Evolutionary conservation across 2,329 filamentous ascomycete species (phyloP).

Genomic region (Cladosporium sp.): DNA sequence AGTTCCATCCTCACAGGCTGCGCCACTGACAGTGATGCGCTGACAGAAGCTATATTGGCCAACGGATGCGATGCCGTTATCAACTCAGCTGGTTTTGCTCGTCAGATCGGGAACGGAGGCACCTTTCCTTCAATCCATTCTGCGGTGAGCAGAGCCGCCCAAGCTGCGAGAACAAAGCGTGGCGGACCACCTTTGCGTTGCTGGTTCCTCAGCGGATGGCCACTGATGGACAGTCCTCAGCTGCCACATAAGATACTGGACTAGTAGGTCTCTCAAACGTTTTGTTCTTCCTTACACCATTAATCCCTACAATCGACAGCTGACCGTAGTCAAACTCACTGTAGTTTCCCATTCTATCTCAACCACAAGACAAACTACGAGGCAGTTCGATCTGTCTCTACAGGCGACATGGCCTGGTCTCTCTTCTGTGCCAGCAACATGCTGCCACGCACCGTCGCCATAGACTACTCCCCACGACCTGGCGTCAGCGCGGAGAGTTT

Average conservation of each 20-base stretch:
- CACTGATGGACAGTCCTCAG: background rate
- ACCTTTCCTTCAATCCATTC: slow-evolving; percentile 40
- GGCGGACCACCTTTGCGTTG: slow-evolving; percentile 27
- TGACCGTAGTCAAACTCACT: background rate
- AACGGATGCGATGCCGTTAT: slow-evolving; percentile 43
- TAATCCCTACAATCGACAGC: background rate
- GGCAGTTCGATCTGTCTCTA: background rate
- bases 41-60: slow-evolving; percentile 41
- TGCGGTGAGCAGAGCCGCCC: slow-evolving; percentile 11
- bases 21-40: slow-evolving; percentile 37
- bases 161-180: slow-evolving; percentile 39
- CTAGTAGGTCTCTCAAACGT: slow-evolving; percentile 32
- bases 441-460: background rate
- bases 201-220: slow-evolving; percentile 1
- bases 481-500: slow-evolving; percentile 24
- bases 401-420: background rate
- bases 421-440: background rate
- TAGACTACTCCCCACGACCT: background rate
- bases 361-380: background rate
- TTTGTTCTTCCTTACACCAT: background rate
- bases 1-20: slow-evolving; percentile 41
- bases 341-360: background rate
- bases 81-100: slow-evolving; percentile 42
- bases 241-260: slow-evolving; percentile 34
- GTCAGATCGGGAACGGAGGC: slow-evolving; percentile 25